Evolutionary conservation across 73 alveolate species (phyloP), one percentile per base, ranked within the genome.

Genomic region (Tetrahymena malaccensis): DNA sequence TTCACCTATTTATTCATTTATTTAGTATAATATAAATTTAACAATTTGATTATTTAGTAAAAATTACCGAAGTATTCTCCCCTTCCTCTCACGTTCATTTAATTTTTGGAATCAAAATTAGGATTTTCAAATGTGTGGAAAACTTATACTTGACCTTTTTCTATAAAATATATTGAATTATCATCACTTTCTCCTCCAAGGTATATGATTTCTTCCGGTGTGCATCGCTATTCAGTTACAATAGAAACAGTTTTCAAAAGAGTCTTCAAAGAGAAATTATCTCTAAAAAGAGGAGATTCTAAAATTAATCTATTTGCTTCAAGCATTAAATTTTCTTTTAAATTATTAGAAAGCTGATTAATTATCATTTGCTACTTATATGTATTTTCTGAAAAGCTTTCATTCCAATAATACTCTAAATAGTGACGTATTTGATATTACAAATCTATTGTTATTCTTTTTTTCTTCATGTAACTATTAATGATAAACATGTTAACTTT

Each of bases 401-500:
- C 93, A 19, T 94, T 25, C 37, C 58, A 57, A 34, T 84, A 84
- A 85, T 34, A 93, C 43, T 94, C 58, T 31, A 94, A 34, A 25
- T 40, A 94, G 34, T 85, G 93, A 85, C 94, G 93, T 0, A 94
- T 93, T 94, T 93, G 35, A 43, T 85, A 56, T n/a, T 94, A 94
- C 4, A 94, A 17, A 33, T 38, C 58, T 40, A 94, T 25, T 3
- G 89, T 84, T 9, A 94, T 85, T 84, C 85, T 43, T 34, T 94
- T 83, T 27, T 83, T 84, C 16, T 37, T 85, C 96, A 94, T 94
- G 40, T 94, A 85, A 25, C 50, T 85, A 38, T 93, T 94, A 4
- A 94, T 93, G 0, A 84, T 21, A 19, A 93, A 55, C 58, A 94
- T 43, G 11, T 43, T n/a, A 27, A 27, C 35, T 35, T 93, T 85